Evolutionary conservation across 257 asterid genomes (phyloP).

Genomic region (Phtheirospermum japonicum): DNA sequence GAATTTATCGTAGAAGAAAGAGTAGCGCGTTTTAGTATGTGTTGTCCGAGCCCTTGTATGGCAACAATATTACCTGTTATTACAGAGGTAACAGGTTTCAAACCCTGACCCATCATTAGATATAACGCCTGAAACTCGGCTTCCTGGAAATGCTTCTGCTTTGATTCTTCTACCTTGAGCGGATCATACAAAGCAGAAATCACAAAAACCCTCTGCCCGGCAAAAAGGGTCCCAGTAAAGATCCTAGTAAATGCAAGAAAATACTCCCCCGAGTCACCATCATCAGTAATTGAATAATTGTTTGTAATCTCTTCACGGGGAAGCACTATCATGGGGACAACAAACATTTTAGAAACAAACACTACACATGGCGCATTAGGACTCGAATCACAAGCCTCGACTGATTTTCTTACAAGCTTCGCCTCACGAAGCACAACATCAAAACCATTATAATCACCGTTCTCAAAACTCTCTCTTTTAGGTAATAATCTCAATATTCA

Average conservation of each 20-base stretch:
- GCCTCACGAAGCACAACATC: slow-evolving; percentile 69
- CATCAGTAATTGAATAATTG: no score
- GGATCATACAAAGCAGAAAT: slow-evolving; percentile 87
- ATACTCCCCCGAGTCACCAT: no score
- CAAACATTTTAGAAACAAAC: no score
- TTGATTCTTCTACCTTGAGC: slow-evolving; percentile 56
- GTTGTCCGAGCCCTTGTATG: slow-evolving; percentile 89
- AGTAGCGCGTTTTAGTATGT: slow-evolving; percentile 91
- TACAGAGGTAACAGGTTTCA: slow-evolving; percentile 71
- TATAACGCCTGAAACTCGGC: slow-evolving; percentile 71
- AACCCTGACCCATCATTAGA: slow-evolving; percentile 94
- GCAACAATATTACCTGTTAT: slow-evolving; percentile 86
- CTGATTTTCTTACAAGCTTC: slow-evolving; percentile 62
- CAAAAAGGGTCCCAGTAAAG: no score
- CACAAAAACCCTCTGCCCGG: no score
- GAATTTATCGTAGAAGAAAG: slow-evolving; percentile 72
- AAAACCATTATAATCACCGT: slow-evolving; percentile 28
- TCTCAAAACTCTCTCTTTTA: no score
- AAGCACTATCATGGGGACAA: no score
- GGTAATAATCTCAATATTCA: no score
- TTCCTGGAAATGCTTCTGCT: slow-evolving; percentile 84
- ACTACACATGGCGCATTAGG: slow-evolving; percentile 71
- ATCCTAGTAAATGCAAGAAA: no score
- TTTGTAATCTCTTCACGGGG: no score
- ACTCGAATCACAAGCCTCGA: slow-evolving; percentile 74